Evolutionary conservation across 2,329 filamentous ascomycete species (phyloP).

Genomic region (Colletotrichum sp.): DNA sequence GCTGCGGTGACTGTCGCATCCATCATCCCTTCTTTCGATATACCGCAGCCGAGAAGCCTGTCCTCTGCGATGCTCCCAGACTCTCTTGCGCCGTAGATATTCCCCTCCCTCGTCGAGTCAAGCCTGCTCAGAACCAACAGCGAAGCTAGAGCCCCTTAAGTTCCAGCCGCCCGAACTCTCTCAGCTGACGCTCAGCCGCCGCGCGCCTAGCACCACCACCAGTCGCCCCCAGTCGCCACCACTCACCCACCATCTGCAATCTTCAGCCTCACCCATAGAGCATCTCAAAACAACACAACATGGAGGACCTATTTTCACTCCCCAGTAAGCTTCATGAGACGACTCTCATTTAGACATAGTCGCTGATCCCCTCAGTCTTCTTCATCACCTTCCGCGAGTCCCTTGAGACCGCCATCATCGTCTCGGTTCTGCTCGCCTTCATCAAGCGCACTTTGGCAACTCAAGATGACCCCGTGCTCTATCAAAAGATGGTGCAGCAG

Average conservation of each 20-base stretch:
- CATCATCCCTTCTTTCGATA: neutral
- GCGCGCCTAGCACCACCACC: neutral
- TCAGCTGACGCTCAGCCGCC: neutral
- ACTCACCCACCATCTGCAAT: neutral
- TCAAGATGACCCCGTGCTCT: conserved; percentile 53
- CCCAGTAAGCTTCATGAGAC: conserved; percentile 3
- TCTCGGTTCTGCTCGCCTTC: conserved; percentile 70
- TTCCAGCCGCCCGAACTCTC: neutral
- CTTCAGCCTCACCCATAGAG: neutral
- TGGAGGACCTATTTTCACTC: conserved; percentile 23
- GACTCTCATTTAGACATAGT: rapidly evolving
- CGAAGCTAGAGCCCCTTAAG: neutral
- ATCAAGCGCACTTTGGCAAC: conserved; percentile 67
- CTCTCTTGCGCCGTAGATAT: neutral
- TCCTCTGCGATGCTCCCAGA: neutral
- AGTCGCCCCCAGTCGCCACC: neutral
- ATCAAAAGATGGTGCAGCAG: conserved; percentile 61
- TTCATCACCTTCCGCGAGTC: conserved; percentile 75
- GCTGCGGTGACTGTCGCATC: neutral
- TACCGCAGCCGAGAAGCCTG: neutral
- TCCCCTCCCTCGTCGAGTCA: neutral
- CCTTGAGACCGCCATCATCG: conserved; percentile 69
- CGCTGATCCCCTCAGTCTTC: conserved; percentile 52
- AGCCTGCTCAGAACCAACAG: neutral
- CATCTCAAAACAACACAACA: neutral